Evolutionary conservation across 2,329 filamentous ascomycete genomes (phyloP), one percentile per base, ranked within the genome.

Genomic region (Podosphaera fusca): DNA sequence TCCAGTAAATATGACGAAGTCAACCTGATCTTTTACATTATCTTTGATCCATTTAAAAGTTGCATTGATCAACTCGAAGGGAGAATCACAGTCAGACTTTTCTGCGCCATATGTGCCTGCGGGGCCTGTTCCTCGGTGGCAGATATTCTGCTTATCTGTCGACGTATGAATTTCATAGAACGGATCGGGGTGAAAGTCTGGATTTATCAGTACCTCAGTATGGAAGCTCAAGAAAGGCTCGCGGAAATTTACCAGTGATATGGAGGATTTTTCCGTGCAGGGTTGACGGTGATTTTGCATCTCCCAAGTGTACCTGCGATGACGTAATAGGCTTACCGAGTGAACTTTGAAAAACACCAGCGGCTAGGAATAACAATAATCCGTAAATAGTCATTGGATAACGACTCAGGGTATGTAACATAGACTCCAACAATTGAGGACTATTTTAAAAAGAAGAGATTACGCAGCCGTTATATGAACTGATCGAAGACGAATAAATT

Each of bases 1-100:
- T 61, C 88, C 88, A 1, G 89, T 95, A 88, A 88, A 95, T 54
- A 95, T 73, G 55, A 95, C 82, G 67, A 95, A 95, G 68, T 95
- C 88, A 61, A 95, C 77, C 2, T 81, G 71, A 66, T 89, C 84
- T 66, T 78, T 83, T 58, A 95, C 66, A 64, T 94, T 82, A 49
- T 81, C 76, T 50, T 80, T 74, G 55, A 98, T 84, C 90, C 90
- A 98, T 65, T 82, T 76, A 66, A 96, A 87, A 0, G 90, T 96
- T 64, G 86, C 84, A 68, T 96, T 85, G 60, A 95, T 74, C 21
- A 98, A 79, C 0, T 82, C 73, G 59, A 82, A 70, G 0, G 92
- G 90, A 2, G 86, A 79, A 71, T 98, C 92, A 74, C 92, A 98
- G 59, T 87, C 85, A 7, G 85, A 85, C 0, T 82, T 87, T 69